Percentiles rank a stretch among this genome's conserved stretches.
phyloP scores from a whole-genome alignment of 352 stramenopile genomes.

The Pythium vanterpoolii region DNA sequence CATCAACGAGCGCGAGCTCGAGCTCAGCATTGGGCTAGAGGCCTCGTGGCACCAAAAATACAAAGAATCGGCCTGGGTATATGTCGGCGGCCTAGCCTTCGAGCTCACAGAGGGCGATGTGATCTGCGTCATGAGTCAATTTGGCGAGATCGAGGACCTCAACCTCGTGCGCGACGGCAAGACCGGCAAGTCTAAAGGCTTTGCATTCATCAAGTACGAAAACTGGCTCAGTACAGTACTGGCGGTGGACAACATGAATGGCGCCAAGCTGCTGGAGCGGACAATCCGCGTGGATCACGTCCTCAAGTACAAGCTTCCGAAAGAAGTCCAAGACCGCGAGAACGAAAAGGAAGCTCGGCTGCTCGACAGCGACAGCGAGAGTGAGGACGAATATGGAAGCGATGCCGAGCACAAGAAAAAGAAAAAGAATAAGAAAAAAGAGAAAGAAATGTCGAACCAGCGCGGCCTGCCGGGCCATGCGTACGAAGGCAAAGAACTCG shows the following conservation, averaged over 20 bases:
- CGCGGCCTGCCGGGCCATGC: slow-evolving; percentile 76
- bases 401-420: slow-evolving; percentile 27
- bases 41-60: slow-evolving; percentile 87
- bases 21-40: slow-evolving; percentile 61
- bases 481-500: slow-evolving; percentile 88
- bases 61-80: slow-evolving; percentile 95
- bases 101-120: slow-evolving; percentile 96
- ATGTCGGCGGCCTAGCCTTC: slow-evolving; percentile 91
- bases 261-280: slow-evolving; percentile 86
- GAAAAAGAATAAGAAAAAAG: slow-evolving; percentile 30
- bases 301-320: slow-evolving; percentile 96
- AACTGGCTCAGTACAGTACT: slow-evolving; percentile 95
- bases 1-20: slow-evolving; percentile 80
- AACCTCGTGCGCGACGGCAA: slow-evolving; percentile 95
- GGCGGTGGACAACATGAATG: slow-evolving; percentile 97
- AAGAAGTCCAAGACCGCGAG: slow-evolving; percentile 84
- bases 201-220: slow-evolving; percentile 97
- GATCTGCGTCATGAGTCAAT: slow-evolving; percentile 88
- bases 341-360: slow-evolving; percentile 41
- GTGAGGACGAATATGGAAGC: slow-evolving; percentile 1
- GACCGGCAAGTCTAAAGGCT: slow-evolving; percentile 95
- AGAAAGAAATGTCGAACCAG: slow-evolving; percentile 20
- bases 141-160: slow-evolving; percentile 93
- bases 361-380: slow-evolving; percentile 12
- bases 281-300: slow-evolving; percentile 96